phyloP scores from a whole-genome alignment of 2,329 filamentous ascomycete genomes.

The Arthroderma sp. region DNA sequence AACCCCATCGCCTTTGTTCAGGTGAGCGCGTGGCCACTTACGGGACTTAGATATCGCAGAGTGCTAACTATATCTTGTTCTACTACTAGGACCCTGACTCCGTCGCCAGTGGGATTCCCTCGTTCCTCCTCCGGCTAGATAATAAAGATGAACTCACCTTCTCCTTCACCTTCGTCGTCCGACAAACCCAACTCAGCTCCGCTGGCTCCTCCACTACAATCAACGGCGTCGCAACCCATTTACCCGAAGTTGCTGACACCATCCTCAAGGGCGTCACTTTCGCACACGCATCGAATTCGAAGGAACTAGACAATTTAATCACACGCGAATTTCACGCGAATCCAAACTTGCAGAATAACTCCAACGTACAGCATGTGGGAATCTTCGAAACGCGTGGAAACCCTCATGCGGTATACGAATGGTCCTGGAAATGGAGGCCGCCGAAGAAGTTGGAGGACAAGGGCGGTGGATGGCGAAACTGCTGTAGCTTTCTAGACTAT shows the following conservation, averaged over 20 bases:
- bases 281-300: conserved; percentile 70
- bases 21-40: conserved; percentile 38
- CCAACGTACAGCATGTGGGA: conserved; percentile 89
- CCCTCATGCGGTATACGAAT: conserved; percentile 75
- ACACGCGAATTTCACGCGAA: conserved; percentile 94
- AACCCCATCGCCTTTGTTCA: conserved; percentile 80
- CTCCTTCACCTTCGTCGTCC: conserved; percentile 78
- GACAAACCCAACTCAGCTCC: conserved; percentile 37
- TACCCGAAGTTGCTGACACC: conserved; percentile 49
- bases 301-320: conserved; percentile 84
- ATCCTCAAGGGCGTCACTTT: conserved; percentile 81
- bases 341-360: conserved; percentile 92
- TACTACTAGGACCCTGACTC: conserved; percentile 60
- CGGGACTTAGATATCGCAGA: neutral
- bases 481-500: conserved; percentile 95
- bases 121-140: conserved; percentile 71
- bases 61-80: conserved; percentile 6
- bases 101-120: conserved; percentile 34
- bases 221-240: conserved; percentile 38
- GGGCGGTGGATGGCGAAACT: conserved; percentile 87
- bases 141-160: conserved; percentile 91
- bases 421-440: conserved; percentile 94
- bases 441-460: conserved; percentile 69
- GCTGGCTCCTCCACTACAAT: conserved; percentile 38
- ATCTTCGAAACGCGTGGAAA: conserved; percentile 77